These are phyloP conservation scores for Myriosclerotinia scirpicola DNA, from an alignment of 2,329 filamentous ascomycete genomes.

Conservation along the genomic window DNA sequence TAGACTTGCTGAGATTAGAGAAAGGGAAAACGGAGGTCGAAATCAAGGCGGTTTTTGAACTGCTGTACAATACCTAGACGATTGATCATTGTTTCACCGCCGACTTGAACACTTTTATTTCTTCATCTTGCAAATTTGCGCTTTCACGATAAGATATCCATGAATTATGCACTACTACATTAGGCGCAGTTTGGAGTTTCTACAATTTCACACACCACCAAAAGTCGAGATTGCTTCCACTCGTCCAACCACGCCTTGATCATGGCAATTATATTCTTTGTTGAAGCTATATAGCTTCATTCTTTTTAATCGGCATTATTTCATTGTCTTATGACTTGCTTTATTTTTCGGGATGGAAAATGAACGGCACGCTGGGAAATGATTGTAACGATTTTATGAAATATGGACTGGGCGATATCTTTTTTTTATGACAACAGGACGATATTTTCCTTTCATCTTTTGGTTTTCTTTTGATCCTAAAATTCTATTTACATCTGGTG, in stretches of 20 bases:
- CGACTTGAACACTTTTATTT: background rate
- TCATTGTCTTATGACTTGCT: slow-evolving; percentile 6
- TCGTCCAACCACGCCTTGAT: background rate
- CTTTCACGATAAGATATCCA: slow-evolving; percentile 9
- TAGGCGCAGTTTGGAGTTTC: slow-evolving; percentile 6
- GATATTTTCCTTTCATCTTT: background rate
- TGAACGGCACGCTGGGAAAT: slow-evolving; percentile 16
- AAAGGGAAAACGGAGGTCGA: slow-evolving; percentile 30
- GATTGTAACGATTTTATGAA: slow-evolving; percentile 22
- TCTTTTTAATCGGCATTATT: slow-evolving; percentile 15
- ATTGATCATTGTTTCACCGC: background rate
- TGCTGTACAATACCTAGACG: slow-evolving; percentile 6
- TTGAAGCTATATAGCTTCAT: background rate
- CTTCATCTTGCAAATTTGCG: slow-evolving; percentile 13
- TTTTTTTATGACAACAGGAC: slow-evolving; percentile 1
- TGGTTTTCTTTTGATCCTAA: background rate
- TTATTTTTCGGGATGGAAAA: slow-evolving; percentile 1
- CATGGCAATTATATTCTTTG: slow-evolving; percentile 14
- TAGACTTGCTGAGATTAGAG: slow-evolving; percentile 37
- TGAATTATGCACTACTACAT: background rate
- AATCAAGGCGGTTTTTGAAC: background rate
- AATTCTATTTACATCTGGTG: background rate
- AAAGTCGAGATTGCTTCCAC: background rate
- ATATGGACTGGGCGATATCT: background rate
- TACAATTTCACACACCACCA: background rate